Conservation (phyloP, 331 rosid genomes). For the Quercus phellos region DNA sequence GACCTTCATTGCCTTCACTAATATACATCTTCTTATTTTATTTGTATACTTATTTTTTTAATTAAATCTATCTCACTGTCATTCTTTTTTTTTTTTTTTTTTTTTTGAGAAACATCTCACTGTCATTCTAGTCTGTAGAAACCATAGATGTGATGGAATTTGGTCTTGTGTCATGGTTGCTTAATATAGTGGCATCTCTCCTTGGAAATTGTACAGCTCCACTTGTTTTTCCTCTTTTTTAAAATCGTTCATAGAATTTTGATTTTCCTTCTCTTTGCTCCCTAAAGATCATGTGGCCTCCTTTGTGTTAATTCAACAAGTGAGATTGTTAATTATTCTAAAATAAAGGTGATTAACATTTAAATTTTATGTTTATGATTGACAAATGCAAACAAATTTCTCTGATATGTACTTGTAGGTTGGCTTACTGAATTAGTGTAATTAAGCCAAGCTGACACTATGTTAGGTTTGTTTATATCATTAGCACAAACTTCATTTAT, state of each 20-base stretch:
- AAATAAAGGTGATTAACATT: not conserved
- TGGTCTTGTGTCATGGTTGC: slow-evolving; percentile 45
- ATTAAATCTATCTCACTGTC: not conserved
- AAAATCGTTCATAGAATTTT: not conserved
- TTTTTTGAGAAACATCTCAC: too few relatives aligned
- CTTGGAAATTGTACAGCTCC: not conserved
- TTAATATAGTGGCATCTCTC: slow-evolving; percentile 25
- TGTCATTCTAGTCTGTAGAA: slow-evolving; percentile 14
- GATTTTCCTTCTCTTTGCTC: not conserved
- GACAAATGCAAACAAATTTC: not conserved
- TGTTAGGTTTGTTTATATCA: not conserved
- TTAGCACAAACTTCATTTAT: not conserved
- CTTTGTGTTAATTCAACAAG: not conserved
- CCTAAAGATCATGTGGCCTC: not conserved
- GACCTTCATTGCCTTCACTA: not conserved
- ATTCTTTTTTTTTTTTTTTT: too few relatives aligned
- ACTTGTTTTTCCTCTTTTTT: not conserved
- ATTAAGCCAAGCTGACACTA: not conserved
- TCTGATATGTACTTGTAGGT: not conserved
- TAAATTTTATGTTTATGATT: not conserved
- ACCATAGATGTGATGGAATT: slow-evolving; percentile 28
- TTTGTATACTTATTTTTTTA: too few relatives aligned
- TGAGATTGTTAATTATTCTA: not conserved
- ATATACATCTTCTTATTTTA: not conserved
- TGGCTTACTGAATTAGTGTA: not conserved